Evolutionary conservation across 768 basidiomycete species (phyloP).

Genomic region (Calocybe indica): DNA sequence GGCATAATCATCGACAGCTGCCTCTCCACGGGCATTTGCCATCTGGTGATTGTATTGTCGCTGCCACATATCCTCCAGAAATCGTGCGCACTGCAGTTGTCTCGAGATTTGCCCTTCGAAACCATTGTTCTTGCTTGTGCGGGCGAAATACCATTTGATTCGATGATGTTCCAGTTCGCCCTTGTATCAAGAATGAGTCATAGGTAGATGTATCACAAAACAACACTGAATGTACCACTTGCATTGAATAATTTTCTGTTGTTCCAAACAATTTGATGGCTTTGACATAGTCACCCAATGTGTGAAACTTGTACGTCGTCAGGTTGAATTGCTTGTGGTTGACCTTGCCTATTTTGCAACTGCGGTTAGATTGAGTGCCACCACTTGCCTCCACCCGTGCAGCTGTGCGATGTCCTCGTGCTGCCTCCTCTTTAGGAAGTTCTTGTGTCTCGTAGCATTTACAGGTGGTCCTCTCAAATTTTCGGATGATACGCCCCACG

Average conservation of each 20-base stretch:
- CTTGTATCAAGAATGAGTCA: conserved; percentile 12
- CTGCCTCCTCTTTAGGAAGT: conserved; percentile 23
- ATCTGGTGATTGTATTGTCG: not conserved
- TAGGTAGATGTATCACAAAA: not conserved
- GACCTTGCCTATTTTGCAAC: not conserved
- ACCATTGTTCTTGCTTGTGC: conserved; percentile 23
- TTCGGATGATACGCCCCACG: conserved; percentile 17
- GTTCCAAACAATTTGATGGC: conserved; percentile 18
- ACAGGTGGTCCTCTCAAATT: conserved; percentile 17
- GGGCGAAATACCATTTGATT: conserved; percentile 26
- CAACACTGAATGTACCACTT: conserved; percentile 16
- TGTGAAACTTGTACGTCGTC: conserved; percentile 21
- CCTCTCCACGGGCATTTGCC: not conserved
- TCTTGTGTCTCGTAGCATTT: conserved; percentile 18
- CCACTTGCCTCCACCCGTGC: conserved; percentile 6
- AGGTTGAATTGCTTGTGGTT: conserved; percentile 12
- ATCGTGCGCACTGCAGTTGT: conserved; percentile 7
- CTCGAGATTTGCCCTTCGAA: conserved; percentile 17
- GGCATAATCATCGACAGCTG: not conserved
- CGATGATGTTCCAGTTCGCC: conserved; percentile 29
- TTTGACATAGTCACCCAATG: conserved; percentile 19
- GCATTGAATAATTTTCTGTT: conserved; percentile 24
- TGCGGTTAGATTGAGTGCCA: conserved; percentile 6
- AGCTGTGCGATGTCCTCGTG: conserved; percentile 10
- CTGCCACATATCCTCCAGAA: conserved; percentile 6